Percentiles rank a stretch among this genome's conserved stretches.
phyloP scores from a whole-genome alignment of 441 rosid species.

The Corymbia citriodora region DNA sequence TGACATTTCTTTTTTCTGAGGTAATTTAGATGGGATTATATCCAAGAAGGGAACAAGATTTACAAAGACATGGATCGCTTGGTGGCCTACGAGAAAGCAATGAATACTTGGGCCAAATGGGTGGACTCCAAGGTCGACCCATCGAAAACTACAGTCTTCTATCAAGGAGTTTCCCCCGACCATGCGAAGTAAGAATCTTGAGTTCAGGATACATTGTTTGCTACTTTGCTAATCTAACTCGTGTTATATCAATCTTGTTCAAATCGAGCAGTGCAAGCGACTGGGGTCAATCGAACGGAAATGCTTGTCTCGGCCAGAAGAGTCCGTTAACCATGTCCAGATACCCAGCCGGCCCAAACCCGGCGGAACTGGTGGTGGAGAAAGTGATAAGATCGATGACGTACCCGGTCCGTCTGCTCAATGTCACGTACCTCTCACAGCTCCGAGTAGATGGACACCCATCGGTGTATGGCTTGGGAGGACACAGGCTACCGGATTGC shows the following conservation, averaged over 20 bases:
- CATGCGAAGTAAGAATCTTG: constrained; percentile 27
- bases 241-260: not conserved
- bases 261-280: constrained; percentile 20
- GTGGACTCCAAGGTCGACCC: constrained; percentile 26
- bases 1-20: not conserved
- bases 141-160: constrained; percentile 30
- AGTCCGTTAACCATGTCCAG: constrained; percentile 17
- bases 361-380: constrained; percentile 29
- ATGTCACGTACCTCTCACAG: constrained; percentile 42
- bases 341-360: constrained; percentile 34
- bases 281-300: constrained; percentile 22
- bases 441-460: constrained; percentile 64
- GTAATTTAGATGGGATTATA: constrained; percentile 35
- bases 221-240: not conserved
- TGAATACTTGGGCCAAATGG: constrained; percentile 58
- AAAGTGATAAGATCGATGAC: constrained; percentile 26
- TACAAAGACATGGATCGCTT: constrained; percentile 39
- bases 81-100: constrained; percentile 34
- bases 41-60: constrained; percentile 12
- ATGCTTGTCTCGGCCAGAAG: constrained; percentile 27
- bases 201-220: not conserved
- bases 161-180: constrained; percentile 54
- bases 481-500: constrained; percentile 32
- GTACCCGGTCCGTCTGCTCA: constrained; percentile 31
- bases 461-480: constrained; percentile 36